Conservation (phyloP, 2,329 filamentous ascomycete species). For the Byssoonygena ceratinophila region DNA sequence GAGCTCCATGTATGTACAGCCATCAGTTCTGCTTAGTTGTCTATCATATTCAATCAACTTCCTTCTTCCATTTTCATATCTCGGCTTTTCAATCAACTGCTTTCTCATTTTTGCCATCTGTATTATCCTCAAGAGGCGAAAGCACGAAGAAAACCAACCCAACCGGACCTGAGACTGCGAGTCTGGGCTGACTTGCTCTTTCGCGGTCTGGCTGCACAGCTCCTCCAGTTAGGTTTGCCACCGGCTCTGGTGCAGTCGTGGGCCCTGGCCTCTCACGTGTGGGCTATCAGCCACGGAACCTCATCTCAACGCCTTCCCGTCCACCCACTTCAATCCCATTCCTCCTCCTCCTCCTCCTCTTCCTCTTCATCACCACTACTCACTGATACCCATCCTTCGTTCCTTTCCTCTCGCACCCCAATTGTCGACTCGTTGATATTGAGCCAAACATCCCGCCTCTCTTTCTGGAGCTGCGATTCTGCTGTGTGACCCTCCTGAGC, state of each 20-base stretch:
- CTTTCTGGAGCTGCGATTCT: neutral
- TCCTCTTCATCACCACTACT: neutral
- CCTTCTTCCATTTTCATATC: no score
- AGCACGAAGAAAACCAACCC: neutral
- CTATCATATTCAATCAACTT: no score
- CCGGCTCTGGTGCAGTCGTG: neutral
- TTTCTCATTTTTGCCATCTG: neutral
- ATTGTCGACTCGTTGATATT: neutral
- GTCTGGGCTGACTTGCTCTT: neutral
- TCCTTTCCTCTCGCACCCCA: no score
- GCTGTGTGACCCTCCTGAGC: neutral
- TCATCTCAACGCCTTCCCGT: slow-evolving; percentile 1
- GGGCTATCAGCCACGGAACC: neutral
- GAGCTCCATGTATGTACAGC: no score
- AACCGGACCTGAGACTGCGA: neutral
- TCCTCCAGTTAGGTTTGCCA: neutral
- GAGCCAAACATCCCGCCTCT: no score
- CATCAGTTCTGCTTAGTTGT: no score
- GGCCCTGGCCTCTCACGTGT: slow-evolving; percentile 1
- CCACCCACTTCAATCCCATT: neutral
- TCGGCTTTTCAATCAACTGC: neutral
- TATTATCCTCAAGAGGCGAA: neutral
- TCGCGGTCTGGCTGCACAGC: neutral
- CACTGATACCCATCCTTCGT: neutral
- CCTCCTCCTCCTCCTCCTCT: neutral